These are phyloP conservation scores for Arachnomyces sp. DNA, from an alignment of 2,329 filamentous ascomycete genomes.

Conservation along the genomic window DNA sequence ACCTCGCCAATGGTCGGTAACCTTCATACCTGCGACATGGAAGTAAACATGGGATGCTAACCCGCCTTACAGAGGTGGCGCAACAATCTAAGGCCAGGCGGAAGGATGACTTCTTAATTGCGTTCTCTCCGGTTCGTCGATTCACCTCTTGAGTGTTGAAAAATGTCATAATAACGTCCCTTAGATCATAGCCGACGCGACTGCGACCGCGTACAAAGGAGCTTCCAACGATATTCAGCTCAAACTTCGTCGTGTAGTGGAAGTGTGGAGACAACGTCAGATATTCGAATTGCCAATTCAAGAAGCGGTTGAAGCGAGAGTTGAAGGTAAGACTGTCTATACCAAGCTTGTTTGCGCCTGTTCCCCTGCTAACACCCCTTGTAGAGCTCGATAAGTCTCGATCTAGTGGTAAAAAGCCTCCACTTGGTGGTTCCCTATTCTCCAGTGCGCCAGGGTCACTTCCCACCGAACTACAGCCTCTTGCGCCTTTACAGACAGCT, in stretches of 20 bases:
- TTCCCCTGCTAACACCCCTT: constrained; percentile 4
- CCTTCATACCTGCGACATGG: neutral
- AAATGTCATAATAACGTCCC: constrained; percentile 15
- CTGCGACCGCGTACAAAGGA: constrained; percentile 81
- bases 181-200: constrained; percentile 78
- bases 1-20: constrained; percentile 79
- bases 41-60: constrained; percentile 12
- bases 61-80: constrained; percentile 63
- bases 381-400: constrained; percentile 50
- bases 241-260: constrained; percentile 80
- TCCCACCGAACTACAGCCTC: constrained; percentile 65
- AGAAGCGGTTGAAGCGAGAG: constrained; percentile 65
- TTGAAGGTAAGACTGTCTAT: constrained; percentile 55
- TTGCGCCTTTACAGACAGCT: constrained; percentile 66
- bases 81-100: constrained; percentile 91
- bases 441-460: constrained; percentile 49
- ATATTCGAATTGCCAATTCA: constrained; percentile 81
- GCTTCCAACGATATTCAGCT: constrained; percentile 76
- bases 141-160: neutral
- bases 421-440: constrained; percentile 63
- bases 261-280: constrained; percentile 80
- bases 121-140: constrained; percentile 64
- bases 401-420: constrained; percentile 44
- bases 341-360: neutral
- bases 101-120: constrained; percentile 85